Percentiles rank a stretch among this genome's conserved stretches.
Conservation (phyloP, 345 rosid genomes). For the Schrenkiella parvula region DNA sequence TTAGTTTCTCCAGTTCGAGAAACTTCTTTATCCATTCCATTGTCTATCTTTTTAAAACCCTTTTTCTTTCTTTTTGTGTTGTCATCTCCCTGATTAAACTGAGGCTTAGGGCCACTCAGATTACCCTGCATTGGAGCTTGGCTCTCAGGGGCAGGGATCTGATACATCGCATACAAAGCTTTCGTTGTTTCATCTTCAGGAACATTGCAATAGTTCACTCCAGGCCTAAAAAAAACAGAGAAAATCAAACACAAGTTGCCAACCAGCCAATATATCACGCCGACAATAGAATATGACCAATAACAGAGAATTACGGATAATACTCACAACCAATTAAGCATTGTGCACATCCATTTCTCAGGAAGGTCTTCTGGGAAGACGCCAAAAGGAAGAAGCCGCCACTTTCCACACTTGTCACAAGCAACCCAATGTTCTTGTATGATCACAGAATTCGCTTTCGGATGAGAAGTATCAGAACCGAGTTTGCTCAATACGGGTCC, state of each 20-base stretch:
- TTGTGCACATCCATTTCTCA: conserved; percentile 90
- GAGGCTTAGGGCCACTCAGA: conserved; percentile 24
- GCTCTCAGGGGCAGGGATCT: conserved; percentile 39
- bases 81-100: conserved; percentile 26
- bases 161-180: conserved; percentile 50
- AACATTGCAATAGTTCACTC: conserved; percentile 67
- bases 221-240: conserved; percentile 61
- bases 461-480: conserved; percentile 43
- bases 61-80: conserved; percentile 46
- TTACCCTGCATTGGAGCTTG: conserved; percentile 44
- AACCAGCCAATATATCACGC: conserved; percentile 16
- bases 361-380: conserved; percentile 63
- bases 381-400: conserved; percentile 92
- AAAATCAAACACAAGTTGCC: conserved; percentile 1
- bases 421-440: conserved; percentile 78
- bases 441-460: conserved; percentile 43
- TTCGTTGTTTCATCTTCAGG: conserved; percentile 75
- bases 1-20: conserved; percentile 40
- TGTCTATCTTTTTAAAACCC: conserved; percentile 44
- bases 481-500: conserved; percentile 32
- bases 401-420: conserved; percentile 83
- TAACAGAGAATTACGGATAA: conserved; percentile 2
- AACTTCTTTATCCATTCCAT: conserved; percentile 39
- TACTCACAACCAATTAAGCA: conserved; percentile 99
- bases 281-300: neutral